These are phyloP conservation scores for Herpetomonas muscarum DNA, from an alignment of 208 protist genomes.

Conservation along the genomic window DNA sequence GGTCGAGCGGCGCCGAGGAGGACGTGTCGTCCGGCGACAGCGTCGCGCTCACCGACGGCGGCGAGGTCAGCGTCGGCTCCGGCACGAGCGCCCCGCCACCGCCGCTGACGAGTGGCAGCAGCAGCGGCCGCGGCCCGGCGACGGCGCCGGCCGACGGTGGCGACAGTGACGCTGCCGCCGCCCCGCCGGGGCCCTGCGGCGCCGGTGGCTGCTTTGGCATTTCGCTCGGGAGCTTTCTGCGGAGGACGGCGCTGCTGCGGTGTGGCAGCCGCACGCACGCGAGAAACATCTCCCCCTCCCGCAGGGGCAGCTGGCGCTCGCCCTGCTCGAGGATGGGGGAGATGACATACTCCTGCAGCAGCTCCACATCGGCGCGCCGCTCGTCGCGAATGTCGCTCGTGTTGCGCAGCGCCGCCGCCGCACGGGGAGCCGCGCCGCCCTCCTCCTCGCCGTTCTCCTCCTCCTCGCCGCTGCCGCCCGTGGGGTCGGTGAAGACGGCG, in stretches of 20 bases:
- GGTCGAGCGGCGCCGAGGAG: neutral
- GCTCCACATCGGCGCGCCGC: slow-evolving; percentile 26
- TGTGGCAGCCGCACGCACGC: slow-evolving; percentile 56
- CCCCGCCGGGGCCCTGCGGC: neutral
- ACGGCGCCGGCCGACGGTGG: neutral
- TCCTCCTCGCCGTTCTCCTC: slow-evolving; percentile 2
- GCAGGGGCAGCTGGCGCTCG: slow-evolving; percentile 42
- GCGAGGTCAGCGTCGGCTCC: neutral
- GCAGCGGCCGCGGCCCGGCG: neutral
- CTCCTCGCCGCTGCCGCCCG: neutral
- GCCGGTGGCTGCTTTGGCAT: neutral
- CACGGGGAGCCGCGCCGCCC: neutral
- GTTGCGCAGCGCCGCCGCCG: slow-evolving; percentile 19
- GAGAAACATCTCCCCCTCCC: slow-evolving; percentile 66
- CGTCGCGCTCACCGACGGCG: neutral
- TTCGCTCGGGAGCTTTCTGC: slow-evolving; percentile 25
- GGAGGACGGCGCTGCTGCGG: slow-evolving; percentile 50
- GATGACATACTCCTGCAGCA: slow-evolving; percentile 72
- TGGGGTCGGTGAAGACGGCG: slow-evolving; percentile 19
- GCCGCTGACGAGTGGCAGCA: neutral
- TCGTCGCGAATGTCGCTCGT: slow-evolving; percentile 24
- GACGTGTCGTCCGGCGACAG: neutral
- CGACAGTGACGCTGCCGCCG: neutral
- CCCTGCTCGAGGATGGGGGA: slow-evolving; percentile 45
- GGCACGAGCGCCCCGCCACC: neutral